A percentile compares a stretch with the other conserved stretches of the same genome.
phyloP scores from a whole-genome alignment of 192 early-diverging fungal species.

The Linnemannia zychae region DNA sequence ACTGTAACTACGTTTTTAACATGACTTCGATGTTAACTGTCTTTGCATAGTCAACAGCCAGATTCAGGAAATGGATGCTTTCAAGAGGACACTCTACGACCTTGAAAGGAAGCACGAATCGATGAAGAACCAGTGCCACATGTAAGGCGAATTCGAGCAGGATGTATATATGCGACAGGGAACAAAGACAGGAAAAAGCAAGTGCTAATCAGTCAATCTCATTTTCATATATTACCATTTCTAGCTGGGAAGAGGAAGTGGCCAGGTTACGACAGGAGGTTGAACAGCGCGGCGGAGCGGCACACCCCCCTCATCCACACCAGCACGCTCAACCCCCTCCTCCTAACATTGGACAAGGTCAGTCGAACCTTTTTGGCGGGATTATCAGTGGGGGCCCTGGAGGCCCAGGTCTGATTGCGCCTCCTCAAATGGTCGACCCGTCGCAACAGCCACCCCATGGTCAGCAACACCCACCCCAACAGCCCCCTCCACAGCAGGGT shows the following conservation, averaged over 20 bases:
- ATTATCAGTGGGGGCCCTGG: slow-evolving; percentile 64
- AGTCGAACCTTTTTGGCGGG: slow-evolving; percentile 68
- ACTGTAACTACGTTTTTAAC: not conserved
- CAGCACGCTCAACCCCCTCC: slow-evolving; percentile 70
- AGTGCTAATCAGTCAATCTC: not conserved
- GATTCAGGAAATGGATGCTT: slow-evolving; percentile 82
- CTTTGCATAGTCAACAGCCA: slow-evolving; percentile 72
- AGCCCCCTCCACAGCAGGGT: slow-evolving; percentile 25
- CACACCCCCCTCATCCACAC: slow-evolving; percentile 60
- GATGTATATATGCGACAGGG: not conserved
- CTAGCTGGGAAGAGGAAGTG: slow-evolving; percentile 88
- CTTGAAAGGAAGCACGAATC: slow-evolving; percentile 87
- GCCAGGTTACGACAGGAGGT: slow-evolving; percentile 84
- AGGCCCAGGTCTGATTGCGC: slow-evolving; percentile 61
- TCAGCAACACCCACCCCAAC: slow-evolving; percentile 21
- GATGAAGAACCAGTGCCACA: slow-evolving; percentile 81
- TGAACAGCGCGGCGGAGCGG: slow-evolving; percentile 76
- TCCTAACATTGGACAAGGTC: slow-evolving; percentile 74
- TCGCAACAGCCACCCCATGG: slow-evolving; percentile 43
- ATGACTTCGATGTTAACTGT: not conserved
- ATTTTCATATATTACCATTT: not conserved
- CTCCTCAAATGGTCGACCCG: slow-evolving; percentile 66
- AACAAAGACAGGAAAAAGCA: not conserved
- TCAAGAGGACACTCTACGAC: slow-evolving; percentile 83
- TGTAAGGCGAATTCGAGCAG: slow-evolving; percentile 15